These are phyloP conservation scores for Hansfordia pulvinata DNA, from an alignment of 2,329 filamentous ascomycete species.

Conservation along the genomic window DNA sequence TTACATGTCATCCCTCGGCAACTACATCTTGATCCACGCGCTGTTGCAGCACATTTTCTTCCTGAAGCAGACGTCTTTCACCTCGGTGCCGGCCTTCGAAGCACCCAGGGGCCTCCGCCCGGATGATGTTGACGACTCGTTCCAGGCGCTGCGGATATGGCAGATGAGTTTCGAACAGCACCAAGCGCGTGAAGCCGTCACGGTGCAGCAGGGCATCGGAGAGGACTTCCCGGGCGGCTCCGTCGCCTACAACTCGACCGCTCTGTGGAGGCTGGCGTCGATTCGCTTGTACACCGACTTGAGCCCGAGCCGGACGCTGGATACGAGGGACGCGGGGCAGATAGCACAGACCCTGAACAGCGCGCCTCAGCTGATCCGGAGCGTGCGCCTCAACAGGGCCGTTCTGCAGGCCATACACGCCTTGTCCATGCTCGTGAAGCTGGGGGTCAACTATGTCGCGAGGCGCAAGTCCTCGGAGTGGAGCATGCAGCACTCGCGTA, in stretches of 20 bases:
- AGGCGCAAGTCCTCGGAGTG: conserved; percentile 46
- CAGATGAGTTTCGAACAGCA: conserved; percentile 44
- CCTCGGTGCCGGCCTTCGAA: conserved; percentile 32
- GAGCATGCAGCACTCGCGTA: conserved; percentile 49
- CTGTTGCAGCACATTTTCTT: conserved; percentile 61
- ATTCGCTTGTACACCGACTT: conserved; percentile 55
- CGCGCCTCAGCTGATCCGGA: conserved; percentile 44
- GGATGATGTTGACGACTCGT: conserved; percentile 42
- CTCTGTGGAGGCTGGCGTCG: conserved; percentile 44
- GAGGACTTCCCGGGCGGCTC: conserved; percentile 43
- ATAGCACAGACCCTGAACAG: conserved; percentile 48
- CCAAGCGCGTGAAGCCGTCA: conserved; percentile 34
- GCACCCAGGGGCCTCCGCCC: conserved; percentile 33
- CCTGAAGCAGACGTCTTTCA: conserved; percentile 47
- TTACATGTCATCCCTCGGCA: conserved; percentile 46
- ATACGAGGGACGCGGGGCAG: conserved; percentile 47
- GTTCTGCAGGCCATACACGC: conserved; percentile 57
- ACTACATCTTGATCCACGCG: conserved; percentile 60
- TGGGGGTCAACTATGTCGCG: conserved; percentile 48
- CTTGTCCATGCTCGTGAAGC: conserved; percentile 51
- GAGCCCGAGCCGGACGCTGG: conserved; percentile 46
- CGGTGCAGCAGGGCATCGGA: conserved; percentile 27
- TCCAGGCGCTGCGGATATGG: conserved; percentile 42
- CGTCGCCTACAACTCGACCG: conserved; percentile 53
- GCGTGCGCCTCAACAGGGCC: conserved; percentile 45